Base-by-base conservation (phyloP, 805 yeast genomes). In the Pichia occidentalis region DNA sequence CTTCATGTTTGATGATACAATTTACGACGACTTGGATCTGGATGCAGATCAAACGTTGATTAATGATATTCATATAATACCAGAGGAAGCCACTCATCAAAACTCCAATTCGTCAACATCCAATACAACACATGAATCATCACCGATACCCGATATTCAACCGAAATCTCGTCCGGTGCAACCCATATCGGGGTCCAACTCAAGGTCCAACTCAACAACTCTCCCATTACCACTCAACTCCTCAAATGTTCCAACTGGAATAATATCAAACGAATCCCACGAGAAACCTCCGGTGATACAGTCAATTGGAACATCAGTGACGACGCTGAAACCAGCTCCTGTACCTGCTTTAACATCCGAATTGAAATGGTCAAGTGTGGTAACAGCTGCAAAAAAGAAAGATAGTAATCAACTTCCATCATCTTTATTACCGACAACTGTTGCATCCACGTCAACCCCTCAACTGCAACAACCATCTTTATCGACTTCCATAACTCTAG, bases 1-100 rank as follows among this genome's bases (percentile, higher is more conserved):
- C 55, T 92, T 88, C 57, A 81, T 90, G 30, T 95, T 87, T 53
- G 95, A 92, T 59, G 97, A 90, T 49, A 87, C 87, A 14, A 77
- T 92, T 46, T 92, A 90, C 61, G 97, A 92, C 50, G 88, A 80
- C 40, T 70, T 92, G 53, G 84, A 80, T 39, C 71, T 88, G 34
- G 78, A 71, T 20, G 53, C 56, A 28, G 79, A 77, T 20, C 61
- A 57, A 31, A 48, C 53, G 4, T 46, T 43, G 49, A 59, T 43
- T 37, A 56, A 47, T 19, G 65, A 59, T 21, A 54, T 56, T 24
- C 58, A 56, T 29, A 53, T 50, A 7, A 32, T 51, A 5, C 30
- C 46, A 25, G 46, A 40, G 13, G 53, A 40, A 26, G 13, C 42
- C 5, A 24, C 42, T 12, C 29, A 43, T 12, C 34, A 39, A 14